Base-by-base conservation (phyloP, 176 grass and related monocot genomes). In the Raddia guianensis region DNA sequence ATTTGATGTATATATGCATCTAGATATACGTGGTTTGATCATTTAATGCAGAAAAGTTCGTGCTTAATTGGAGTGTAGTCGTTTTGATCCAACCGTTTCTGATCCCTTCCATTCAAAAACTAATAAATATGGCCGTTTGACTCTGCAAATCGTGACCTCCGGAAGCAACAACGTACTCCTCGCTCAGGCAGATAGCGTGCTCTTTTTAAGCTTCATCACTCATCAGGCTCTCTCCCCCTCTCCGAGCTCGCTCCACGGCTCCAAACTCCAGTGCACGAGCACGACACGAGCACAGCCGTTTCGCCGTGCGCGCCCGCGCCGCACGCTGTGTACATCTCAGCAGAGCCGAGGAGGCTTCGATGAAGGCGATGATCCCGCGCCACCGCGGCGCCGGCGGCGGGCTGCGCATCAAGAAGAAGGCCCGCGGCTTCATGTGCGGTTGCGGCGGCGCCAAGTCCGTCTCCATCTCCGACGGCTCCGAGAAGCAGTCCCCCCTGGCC, bases 391-490 rank as follows among this genome's bases (percentile, higher is more conserved):
- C 7, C 48, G 57, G 42, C 27, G 63, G 57, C 33, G 82, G 66
- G 42, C 43, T 82, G 45, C 67, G 77, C 58, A 67, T 86, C 73
- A 86, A 61, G 83, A 89, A 64, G 78, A 82, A 73, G 59, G 83
- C 73, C 34, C 78, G 87, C 33, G 67, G 83, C 5, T 86, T 90
- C 83, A 90, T 90, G 78, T 90, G 89, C 57, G 83, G 89, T 49
- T 91, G 89, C 89, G 84, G 80, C 71, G 58, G 80, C 10, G 72
- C 89, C 70, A 87, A 87, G 71, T 12, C 84, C 7, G 64, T 91
- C 9, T 91, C 89, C 54, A 32, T 91, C 75, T 91, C 89, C 19
- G 89, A 91, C 50, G 80, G 80, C 68, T 86, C 89, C 76, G 89
- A 80, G 18, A 84, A 80, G 60, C 70, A 66, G 65, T 91, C 89